Percentiles rank a stretch among this genome's conserved stretches.
phyloP scores from a whole-genome alignment of 768 basidiomycete genomes.

The Clitopilus passeckerianus region DNA sequence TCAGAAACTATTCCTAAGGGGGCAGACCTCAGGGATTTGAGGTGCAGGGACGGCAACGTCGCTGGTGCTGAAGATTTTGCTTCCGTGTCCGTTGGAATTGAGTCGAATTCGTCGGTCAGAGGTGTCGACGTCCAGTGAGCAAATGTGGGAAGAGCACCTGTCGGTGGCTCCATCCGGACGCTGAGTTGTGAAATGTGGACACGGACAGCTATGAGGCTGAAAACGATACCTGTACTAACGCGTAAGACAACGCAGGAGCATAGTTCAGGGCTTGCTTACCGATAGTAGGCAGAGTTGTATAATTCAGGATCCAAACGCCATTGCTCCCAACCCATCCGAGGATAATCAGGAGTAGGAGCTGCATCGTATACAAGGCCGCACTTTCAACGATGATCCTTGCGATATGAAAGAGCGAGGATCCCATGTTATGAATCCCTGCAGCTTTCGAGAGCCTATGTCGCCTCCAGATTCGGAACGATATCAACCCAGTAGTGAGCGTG shows the following conservation, averaged over 20 bases:
- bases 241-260: neutral
- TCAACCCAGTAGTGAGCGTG: neutral
- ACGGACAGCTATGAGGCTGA: neutral
- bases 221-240: neutral
- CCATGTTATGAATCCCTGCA: neutral
- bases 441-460: neutral
- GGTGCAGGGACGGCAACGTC: no score
- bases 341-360: neutral
- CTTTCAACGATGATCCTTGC: neutral
- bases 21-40: no score
- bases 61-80: no score
- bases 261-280: neutral
- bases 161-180: neutral
- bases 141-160: neutral
- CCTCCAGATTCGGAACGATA: neutral
- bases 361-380: neutral
- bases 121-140: neutral
- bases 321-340: neutral
- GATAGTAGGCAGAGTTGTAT: neutral
- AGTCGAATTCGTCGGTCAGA: neutral
- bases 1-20: no score
- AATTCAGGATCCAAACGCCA: neutral
- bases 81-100: no score
- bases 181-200: neutral
- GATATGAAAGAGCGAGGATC: neutral